Evolutionary conservation across 257 asterid species (phyloP), one percentile per base, ranked within the genome.

Genomic region (Plantago major): DNA sequence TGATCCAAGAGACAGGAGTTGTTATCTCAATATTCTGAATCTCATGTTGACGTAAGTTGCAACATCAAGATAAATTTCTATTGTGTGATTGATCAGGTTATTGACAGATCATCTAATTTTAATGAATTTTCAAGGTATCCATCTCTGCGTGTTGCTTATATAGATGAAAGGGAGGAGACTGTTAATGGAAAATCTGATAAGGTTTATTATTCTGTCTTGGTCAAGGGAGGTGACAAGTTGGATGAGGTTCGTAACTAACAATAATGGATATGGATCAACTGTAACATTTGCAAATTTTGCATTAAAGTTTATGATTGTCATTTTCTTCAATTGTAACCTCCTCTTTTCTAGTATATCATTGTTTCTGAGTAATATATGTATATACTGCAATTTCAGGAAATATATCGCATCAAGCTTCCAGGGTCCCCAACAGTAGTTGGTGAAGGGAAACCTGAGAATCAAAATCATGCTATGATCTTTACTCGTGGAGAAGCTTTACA

Each of bases 401-500:
- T 93, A 71, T 93, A 93, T 55, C 96, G 99, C 42, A 83, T 93
- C 83, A 89, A 84, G 79, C 97, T 93, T 75, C 99, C 99, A 17
- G 99, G 99, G 53, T 80, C 79, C 72, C 97, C 99, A 49, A 81
- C 88, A 45, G 78, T 65, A 71, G 83, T 93, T 68, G 99, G 99
- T 74, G 99, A 93, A 78, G 99, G 99, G 57, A 93, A 93, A 69
- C 99, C 99, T 43, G 99, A 93, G 78, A 93, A 93, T 82, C 99
- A 93, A 73, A 93, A 93, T 69, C 99, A 93, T 80, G 99, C 99
- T 43, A 81, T 93, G 67, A 73, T 93, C 75, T 93, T 93, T 70
- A 93, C 99, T 65, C 96, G 99, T 11, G 99, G 99, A 71, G 99
- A 93, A 81, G 97, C 99, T 73, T 73, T 93, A 82, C 99, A 93